phyloP scores from a whole-genome alignment of 2,329 filamentous ascomycete genomes.

The Sclerotinia spermophila region DNA sequence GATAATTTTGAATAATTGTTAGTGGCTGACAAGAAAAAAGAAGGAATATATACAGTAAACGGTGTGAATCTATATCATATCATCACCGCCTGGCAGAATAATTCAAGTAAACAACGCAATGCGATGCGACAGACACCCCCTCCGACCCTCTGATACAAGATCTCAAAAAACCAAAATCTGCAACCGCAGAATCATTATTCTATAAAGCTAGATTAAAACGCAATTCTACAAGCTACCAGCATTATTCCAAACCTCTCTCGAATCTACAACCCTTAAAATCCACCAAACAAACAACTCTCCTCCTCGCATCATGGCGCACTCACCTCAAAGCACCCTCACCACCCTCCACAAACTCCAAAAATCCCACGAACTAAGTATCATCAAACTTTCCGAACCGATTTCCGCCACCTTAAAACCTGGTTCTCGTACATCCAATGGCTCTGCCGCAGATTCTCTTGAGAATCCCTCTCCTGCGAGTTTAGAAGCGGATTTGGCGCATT shows the following conservation, averaged over 20 bases:
- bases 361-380: slow-evolving; percentile 64
- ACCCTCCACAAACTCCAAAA: slow-evolving; percentile 53
- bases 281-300: background rate
- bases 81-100: slow-evolving; percentile 3
- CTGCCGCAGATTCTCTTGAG: slow-evolving; percentile 55
- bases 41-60: background rate
- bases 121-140: slow-evolving; percentile 18
- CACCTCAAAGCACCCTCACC: slow-evolving; percentile 42
- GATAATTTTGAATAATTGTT: background rate
- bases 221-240: background rate
- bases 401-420: slow-evolving; percentile 48
- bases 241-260: background rate
- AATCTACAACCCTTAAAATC: background rate
- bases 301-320: slow-evolving; percentile 26
- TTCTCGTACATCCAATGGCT: slow-evolving; percentile 67
- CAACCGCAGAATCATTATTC: background rate
- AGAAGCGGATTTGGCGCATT: slow-evolving; percentile 80
- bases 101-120: slow-evolving; percentile 25
- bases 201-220: background rate
- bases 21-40: too few species aligned
- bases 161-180: background rate
- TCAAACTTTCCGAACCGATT: slow-evolving; percentile 73
- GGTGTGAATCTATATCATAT: background rate
- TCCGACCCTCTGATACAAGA: background rate
- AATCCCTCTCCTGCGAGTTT: slow-evolving; percentile 71